Conservation (phyloP, 768 basidiomycete genomes). For the Rhodotorula diobovata region DNA sequence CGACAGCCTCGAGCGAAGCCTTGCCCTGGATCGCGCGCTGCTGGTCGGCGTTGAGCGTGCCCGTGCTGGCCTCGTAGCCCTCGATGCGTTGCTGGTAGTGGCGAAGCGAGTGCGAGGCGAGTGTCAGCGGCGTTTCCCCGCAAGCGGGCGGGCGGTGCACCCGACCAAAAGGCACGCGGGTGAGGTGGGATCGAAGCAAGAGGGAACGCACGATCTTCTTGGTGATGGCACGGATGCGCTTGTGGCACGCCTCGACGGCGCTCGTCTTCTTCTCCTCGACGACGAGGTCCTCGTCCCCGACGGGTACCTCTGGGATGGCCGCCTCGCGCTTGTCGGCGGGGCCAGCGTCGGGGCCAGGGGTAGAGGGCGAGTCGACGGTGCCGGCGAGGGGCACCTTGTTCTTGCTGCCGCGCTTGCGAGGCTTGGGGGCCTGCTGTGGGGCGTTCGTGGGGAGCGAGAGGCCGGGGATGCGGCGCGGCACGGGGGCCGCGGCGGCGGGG, state of each 20-base stretch:
- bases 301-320: not conserved
- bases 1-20: conserved; percentile 37
- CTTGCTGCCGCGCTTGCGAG: conserved; percentile 29
- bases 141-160: not conserved
- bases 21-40: conserved; percentile 39
- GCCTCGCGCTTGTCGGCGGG: not conserved
- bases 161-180: not conserved
- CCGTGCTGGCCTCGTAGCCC: conserved; percentile 36
- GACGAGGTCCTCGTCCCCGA: not conserved
- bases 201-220: conserved; percentile 43
- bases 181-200: not conserved
- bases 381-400: conserved; percentile 1
- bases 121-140: not conserved
- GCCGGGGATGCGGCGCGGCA: conserved; percentile 23
- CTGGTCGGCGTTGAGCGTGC: conserved; percentile 44
- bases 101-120: not conserved
- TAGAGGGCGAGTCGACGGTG: not conserved
- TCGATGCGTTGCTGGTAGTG: conserved; percentile 43
- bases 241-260: conserved; percentile 35
- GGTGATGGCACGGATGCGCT: conserved; percentile 39
- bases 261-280: conserved; percentile 28
- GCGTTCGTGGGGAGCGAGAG: not conserved
- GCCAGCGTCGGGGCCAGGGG: not conserved
- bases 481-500: not conserved
- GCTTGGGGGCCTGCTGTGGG: not conserved